phyloP scores from a whole-genome alignment of 2,329 filamentous ascomycete genomes.

The Neurospora sp. region DNA sequence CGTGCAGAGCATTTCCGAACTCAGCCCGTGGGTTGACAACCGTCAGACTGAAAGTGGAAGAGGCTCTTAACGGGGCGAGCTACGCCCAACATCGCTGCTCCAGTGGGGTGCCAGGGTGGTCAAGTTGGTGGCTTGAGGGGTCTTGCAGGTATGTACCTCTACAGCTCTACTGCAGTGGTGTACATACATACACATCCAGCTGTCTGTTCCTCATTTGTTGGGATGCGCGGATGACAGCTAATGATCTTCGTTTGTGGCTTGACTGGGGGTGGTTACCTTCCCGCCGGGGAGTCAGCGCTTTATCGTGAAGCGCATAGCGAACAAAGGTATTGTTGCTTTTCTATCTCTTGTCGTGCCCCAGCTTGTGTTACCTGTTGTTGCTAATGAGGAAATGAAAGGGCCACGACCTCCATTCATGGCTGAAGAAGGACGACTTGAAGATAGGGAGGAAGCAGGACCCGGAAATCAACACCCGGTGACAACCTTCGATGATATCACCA shows the following conservation, averaged over 20 bases:
- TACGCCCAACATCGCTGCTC: not conserved
- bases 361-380: not conserved
- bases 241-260: not conserved
- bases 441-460: no score
- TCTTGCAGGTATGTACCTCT: not conserved
- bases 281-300: not conserved
- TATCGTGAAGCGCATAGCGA: not conserved
- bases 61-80: not conserved
- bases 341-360: not conserved
- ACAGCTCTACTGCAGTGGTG: not conserved
- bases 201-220: not conserved
- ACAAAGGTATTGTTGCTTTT: not conserved
- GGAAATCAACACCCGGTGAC: not conserved
- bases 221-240: not conserved
- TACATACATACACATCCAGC: not conserved
- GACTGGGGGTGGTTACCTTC: not conserved
- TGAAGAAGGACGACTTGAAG: no score
- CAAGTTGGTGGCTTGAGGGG: not conserved
- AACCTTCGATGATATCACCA: not conserved
- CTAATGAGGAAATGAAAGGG: not conserved
- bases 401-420: no score
- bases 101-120: not conserved
- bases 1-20: not conserved
- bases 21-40: not conserved
- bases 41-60: not conserved